phyloP scores from a whole-genome alignment of 169 alveolate species.

The Plasmodium sp. region DNA sequence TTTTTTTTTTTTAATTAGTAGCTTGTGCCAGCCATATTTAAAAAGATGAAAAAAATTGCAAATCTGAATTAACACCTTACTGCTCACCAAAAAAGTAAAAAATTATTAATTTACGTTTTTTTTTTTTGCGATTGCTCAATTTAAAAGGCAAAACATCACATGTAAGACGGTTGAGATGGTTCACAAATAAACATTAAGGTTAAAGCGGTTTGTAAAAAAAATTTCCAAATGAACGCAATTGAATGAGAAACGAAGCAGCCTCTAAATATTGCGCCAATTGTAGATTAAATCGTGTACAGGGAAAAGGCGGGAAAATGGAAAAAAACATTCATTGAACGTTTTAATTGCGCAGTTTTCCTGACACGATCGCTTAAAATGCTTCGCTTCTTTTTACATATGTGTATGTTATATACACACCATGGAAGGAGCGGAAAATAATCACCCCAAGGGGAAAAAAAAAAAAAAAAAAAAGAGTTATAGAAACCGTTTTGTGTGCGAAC shows the following conservation, averaged over 20 bases:
- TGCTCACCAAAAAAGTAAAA: background rate
- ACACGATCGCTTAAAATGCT: background rate
- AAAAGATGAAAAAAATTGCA: background rate
- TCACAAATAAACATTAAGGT: background rate
- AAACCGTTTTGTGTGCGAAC: conserved; percentile 54
- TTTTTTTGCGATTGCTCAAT: conserved; percentile 1
- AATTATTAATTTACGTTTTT: conserved; percentile 3
- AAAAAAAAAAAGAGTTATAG: conserved; percentile 14
- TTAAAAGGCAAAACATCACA: background rate
- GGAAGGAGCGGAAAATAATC: background rate
- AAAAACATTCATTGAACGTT: background rate
- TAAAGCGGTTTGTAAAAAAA: conserved; percentile 4
- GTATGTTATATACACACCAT: background rate
- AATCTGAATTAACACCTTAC: background rate
- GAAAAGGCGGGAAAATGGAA: background rate
- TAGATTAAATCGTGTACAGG: background rate
- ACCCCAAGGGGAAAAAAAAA: background rate
- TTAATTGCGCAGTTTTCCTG: background rate
- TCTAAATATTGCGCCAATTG: background rate
- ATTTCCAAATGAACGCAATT: background rate
- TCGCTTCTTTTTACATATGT: background rate
- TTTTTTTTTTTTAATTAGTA: conserved; percentile 10
- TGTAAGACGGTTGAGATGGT: background rate
- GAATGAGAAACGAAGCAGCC: conserved; percentile 2
- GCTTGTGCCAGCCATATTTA: background rate